A percentile compares a stretch with the other conserved stretches of the same genome.
Evolutionary conservation across 208 protist species (phyloP).

Genomic region (Leishmania guyanensis): DNA sequence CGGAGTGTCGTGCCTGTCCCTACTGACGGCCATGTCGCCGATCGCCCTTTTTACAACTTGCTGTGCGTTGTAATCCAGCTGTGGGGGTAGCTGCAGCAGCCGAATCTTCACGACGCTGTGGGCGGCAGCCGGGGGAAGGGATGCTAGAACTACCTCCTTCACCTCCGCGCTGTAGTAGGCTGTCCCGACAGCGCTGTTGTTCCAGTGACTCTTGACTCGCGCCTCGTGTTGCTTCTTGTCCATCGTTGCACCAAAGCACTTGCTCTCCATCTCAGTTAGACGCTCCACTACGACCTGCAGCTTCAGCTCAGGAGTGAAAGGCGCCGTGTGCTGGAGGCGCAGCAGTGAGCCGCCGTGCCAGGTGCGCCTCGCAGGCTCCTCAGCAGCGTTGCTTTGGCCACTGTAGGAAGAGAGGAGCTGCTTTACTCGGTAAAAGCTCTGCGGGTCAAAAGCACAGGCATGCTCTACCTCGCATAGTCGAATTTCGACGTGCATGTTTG

Average conservation of each 20-base stretch:
- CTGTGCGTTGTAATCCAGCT: constrained; percentile 33
- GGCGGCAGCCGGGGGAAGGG: constrained; percentile 55
- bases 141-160: constrained; percentile 62
- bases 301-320: constrained; percentile 45
- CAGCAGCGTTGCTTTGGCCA: neutral
- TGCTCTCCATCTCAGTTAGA: constrained; percentile 69
- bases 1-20: constrained; percentile 40
- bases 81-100: constrained; percentile 74
- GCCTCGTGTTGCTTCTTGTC: constrained; percentile 53
- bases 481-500: constrained; percentile 82
- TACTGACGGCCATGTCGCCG: constrained; percentile 8
- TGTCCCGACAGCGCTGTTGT: constrained; percentile 70
- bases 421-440: constrained; percentile 84
- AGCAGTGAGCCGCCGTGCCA: constrained; percentile 21
- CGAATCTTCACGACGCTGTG: constrained; percentile 81
- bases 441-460: constrained; percentile 61
- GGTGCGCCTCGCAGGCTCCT: constrained; percentile 5
- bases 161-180: constrained; percentile 45
- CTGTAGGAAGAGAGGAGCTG: constrained; percentile 42
- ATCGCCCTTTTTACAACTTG: constrained; percentile 17
- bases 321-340: neutral
- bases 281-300: constrained; percentile 80
- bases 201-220: constrained; percentile 55
- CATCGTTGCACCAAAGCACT: constrained; percentile 31
- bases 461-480: constrained; percentile 56